phyloP scores from a whole-genome alignment of 2,329 filamentous ascomycete genomes.

The Apiospora hydei region DNA sequence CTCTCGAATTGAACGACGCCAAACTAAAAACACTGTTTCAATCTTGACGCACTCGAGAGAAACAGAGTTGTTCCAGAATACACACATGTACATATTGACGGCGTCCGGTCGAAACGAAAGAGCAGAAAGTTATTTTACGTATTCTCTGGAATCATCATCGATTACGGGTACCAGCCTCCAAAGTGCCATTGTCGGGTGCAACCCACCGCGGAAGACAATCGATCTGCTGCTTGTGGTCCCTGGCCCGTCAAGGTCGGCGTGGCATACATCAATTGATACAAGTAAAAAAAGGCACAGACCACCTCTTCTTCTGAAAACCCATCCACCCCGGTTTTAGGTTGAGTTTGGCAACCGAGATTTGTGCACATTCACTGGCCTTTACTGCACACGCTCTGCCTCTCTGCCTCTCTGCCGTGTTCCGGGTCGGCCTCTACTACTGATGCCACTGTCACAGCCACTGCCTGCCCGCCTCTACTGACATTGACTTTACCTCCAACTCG shows the following conservation, averaged over 20 bases:
- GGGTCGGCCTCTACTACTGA: no score
- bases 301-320: background rate
- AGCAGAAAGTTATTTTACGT: background rate
- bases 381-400: background rate
- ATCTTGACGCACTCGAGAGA: background rate
- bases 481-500: background rate
- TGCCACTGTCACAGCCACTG: background rate
- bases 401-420: background rate
- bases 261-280: no score
- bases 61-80: conserved; percentile 5
- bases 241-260: background rate
- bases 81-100: background rate
- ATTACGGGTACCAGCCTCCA: background rate
- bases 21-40: background rate
- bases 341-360: background rate
- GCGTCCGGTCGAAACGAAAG: background rate
- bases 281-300: background rate
- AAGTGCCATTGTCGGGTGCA: background rate
- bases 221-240: background rate
- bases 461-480: background rate
- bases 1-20: background rate
- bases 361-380: background rate
- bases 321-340: background rate
- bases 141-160: background rate
- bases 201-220: background rate